Base-by-base conservation (phyloP, 164 flowering plant species). In the Taxillus chinensis region DNA sequence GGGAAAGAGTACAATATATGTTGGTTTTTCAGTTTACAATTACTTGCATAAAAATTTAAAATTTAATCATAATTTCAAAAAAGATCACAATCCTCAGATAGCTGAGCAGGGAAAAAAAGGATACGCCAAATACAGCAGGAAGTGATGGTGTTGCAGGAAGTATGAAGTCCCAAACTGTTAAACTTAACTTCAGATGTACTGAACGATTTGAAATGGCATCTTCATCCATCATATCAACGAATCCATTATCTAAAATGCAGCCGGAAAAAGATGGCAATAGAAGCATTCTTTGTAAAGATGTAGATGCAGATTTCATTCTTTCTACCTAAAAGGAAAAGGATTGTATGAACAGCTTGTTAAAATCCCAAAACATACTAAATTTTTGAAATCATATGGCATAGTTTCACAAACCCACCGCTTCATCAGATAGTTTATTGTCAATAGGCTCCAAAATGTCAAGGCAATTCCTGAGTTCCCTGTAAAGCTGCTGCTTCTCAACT, bases 41-140 rank as follows among this genome's bases (percentile, higher is more conserved):
- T 27, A 27, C 27, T 27, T 27, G 27, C 2, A 43, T 43, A 6
- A 43, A 43, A 43, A 43, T 9, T 43, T 6, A 43, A 43, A 6
- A 6, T 43, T 43, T 43, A 43, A 9, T 1, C 10, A 43, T 6
- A 9, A 43, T 43, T 43, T 43, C 7, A 9, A 43, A 43, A 43
- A 9, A 43, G 10, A 43, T 43, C 46, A 43, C 7, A 43, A 43
- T 27, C 27, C 27, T 27, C 27, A 27, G 27, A 27, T 27, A 27
- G 2, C 27, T 27, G 27, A 27, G 27, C 27, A 27, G 27, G 27
- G 2, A 27, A 27, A 27, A 27, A 43, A 14, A 85, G 96, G 98
- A 93, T 90, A 90, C 98, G 71, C 97, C 97, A 81, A 93, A 78
- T 74, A 93, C 97, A 65, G 98, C 96, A 58, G 98, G 97, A 61